Evolutionary conservation across 2,329 filamentous ascomycete genomes (phyloP), one percentile per base, ranked within the genome.

Genomic region (Cladosporium sp.): DNA sequence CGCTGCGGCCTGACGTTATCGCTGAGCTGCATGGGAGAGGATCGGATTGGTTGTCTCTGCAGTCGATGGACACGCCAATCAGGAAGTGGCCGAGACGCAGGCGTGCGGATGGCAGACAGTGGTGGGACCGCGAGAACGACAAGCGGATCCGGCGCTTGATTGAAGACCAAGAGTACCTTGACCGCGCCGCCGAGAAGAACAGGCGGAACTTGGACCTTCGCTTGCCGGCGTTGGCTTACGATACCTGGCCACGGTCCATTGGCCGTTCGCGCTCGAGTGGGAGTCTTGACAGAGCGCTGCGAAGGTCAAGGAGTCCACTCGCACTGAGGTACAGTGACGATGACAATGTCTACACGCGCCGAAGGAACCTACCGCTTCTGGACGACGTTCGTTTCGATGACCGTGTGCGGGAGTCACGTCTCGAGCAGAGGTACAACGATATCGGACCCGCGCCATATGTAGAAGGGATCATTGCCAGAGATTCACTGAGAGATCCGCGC

Each of bases 81-180:
- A 38, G 51, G 36, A 52, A 64, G 41, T 64, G 61, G 61, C 61
- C 61, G 18, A 44, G 51, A 28, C 34, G 61, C 3, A 44, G 61
- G 8, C 30, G 51, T 1, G 36, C 51, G 10, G 61, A 52, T 7
- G 61, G 61, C 21, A 55, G 61, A 11, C 14, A 32, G 15, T 64
- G 61, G 61, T 64, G 61, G 61, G 49, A 64, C 15, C 34, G 54
- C 18, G 49, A 64, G 15, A 64, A 32, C n/a, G 34, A 64, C n/a
- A 24, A n/a, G 36, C 30, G 61, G 10, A 47, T 55, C 4, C 26
- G 51, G 12, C 18, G 61, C 6, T 10, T 64, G 51, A 15, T 64
- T 3, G 61, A 64, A 21, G 61, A 64, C 12, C 24, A 55, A 30
- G 51, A 64, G 18, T 47, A 44, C 15, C 24, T 44, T n/a, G 51